Evolutionary conservation across 805 yeast genomes (phyloP), one percentile per base, ranked within the genome.

Genomic region (Candida mattraensis): DNA sequence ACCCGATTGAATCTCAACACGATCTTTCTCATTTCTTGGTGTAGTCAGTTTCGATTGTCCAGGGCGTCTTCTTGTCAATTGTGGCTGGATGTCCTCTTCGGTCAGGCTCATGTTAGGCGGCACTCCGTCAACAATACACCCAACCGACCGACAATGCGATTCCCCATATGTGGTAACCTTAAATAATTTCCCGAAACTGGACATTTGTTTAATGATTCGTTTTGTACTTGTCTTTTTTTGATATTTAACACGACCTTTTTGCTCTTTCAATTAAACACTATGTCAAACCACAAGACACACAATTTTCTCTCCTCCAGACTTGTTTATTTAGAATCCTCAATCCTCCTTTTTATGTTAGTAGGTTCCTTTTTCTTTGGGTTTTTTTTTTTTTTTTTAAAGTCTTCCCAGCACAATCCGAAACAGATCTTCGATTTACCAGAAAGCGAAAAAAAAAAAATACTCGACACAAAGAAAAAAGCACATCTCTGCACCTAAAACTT

Each of bases 41-140:
- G 99, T 93, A 15, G 95, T 78, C 41, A 93, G 69, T 47, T 83
- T 84, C 32, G 89, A 78, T 66, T 93, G 99, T 33, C 99, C 99
- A 2, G 99, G 99, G 67, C 99, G 83, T 73, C 99, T 83, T 68
- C 99, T 80, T 15, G 95, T 81, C 52, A 93, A 68, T 70, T 93
- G 99, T 12, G 97, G 95, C 69, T 93, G 99, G 49, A 93, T 76
- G 57, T 93, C 98, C 5, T 68, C 78, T 63, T 87, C 97, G 12
- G 83, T 74, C 35, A 93, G 74, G 6, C 78, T 73, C 76, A 93
- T 72, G 20, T 96, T 96, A 18, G 99, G 97, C 19, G 99, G 99
- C 26, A 88, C 93, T 40, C 99, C 99, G 51, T 93, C 99, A 24
- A 93, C 96, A 44, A 93, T 93, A 66, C 98, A 93, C 20, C 99